Percentiles rank a stretch among this genome's conserved stretches.
Evolutionary conservation across 106 monocot genomes (phyloP).

Genomic region (Iris macrosiphon): DNA sequence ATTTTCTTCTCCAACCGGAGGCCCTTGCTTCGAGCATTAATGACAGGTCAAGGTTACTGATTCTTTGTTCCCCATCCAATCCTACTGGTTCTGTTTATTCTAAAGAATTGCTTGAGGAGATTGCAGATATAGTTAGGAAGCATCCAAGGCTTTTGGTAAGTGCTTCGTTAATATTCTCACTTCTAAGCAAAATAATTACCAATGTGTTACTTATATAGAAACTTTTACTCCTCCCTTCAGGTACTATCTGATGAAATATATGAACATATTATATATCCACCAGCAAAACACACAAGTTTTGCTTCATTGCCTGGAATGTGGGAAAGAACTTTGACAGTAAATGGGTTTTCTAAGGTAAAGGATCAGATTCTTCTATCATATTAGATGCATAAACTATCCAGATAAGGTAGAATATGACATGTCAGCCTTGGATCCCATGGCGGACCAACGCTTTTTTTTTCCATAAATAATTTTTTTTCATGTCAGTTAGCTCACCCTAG

Average conservation of each 20-base stretch:
- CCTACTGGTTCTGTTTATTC: slow-evolving; percentile 96
- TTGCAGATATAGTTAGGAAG: slow-evolving; percentile 84
- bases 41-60: slow-evolving; percentile 84
- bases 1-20: slow-evolving; percentile 72
- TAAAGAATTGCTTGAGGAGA: slow-evolving; percentile 77
- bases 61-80: slow-evolving; percentile 94
- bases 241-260: slow-evolving; percentile 98
- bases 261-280: slow-evolving; percentile 94
- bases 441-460: too few species aligned
- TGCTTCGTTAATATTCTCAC: not conserved
- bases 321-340: slow-evolving; percentile 94
- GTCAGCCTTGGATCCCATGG: too few species aligned
- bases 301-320: slow-evolving; percentile 97
- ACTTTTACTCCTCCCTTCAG: slow-evolving; percentile 19
- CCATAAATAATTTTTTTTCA: too few species aligned
- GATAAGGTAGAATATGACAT: too few species aligned
- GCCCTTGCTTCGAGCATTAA: slow-evolving; percentile 54
- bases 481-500: too few species aligned
- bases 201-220: too few species aligned
- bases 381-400: too few species aligned
- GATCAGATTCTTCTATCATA: not conserved
- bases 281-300: slow-evolving; percentile 92
- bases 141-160: slow-evolving; percentile 87
- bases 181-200: too few species aligned
- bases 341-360: slow-evolving; percentile 96